phyloP scores from a whole-genome alignment of 805 yeast genomes.

The Torulaspora delbrueckii region DNA sequence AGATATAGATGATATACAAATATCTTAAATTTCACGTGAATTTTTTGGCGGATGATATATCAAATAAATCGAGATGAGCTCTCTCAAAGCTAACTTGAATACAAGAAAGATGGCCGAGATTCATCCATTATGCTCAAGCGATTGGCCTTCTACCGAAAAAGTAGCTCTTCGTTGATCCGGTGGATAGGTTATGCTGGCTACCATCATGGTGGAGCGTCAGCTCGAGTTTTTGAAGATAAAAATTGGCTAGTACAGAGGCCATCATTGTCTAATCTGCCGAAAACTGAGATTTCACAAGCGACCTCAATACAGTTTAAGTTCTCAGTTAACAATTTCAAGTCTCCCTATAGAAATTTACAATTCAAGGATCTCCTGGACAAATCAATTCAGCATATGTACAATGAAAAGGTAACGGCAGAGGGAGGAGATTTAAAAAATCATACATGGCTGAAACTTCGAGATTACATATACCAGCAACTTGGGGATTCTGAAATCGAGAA shows the following conservation, averaged over 20 bases:
- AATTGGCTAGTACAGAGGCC: slow-evolving; percentile 18
- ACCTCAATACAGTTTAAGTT: slow-evolving; percentile 3
- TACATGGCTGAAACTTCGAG: slow-evolving; percentile 19
- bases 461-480: slow-evolving; percentile 16
- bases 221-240: slow-evolving; percentile 11
- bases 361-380: slow-evolving; percentile 15
- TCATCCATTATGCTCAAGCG: not conserved
- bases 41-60: not conserved
- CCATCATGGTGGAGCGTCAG: slow-evolving; percentile 2
- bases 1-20: not conserved
- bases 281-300: slow-evolving; percentile 8
- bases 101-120: not conserved
- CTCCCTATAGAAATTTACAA: slow-evolving; percentile 9
- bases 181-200: not conserved
- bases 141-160: not conserved
- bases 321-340: slow-evolving; percentile 1
- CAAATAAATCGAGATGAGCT: slow-evolving; percentile 3
- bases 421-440: slow-evolving; percentile 4
- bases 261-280: slow-evolving; percentile 16
- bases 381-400: slow-evolving; percentile 16
- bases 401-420: slow-evolving; percentile 15
- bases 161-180: not conserved
- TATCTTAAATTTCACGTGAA: not conserved
- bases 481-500: slow-evolving; percentile 6
- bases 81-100: not conserved